Evolutionary conservation across 495 filamentous ascomycete species (phyloP), one percentile per base, ranked within the genome.

Genomic region (Penicillium paradoxum): DNA sequence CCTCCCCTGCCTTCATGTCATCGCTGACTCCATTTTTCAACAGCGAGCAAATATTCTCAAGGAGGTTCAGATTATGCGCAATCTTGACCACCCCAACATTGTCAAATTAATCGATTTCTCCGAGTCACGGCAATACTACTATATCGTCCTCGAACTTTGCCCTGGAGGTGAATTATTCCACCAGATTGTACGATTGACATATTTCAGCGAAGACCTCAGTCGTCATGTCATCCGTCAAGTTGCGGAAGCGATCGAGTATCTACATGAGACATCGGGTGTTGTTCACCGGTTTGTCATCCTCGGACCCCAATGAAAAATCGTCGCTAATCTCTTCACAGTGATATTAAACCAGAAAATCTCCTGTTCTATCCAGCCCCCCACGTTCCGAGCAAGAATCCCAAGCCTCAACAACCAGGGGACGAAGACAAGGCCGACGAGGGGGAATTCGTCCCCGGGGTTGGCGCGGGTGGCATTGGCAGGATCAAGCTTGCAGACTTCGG

Each of bases 401-500:
- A 90, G 67, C 85, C 88, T 4, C 83, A 77, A 57, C 80, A 80
- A 41, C 81, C 90, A 1, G 93, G 91, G 15, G 93, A 98, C 57
- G 93, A 98, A 72, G 93, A 97, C 55, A 98, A 98, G 71, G 91
- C 84, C 3, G 95, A 97, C 57, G 93, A 98, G 68, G 93, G 93
- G 48, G 92, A 97, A 65, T 98, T 96, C 55, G 82, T 91, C 48
- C 75, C 75, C 15, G 91, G 91, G 1, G 71, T 87, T 36, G 93
- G 93, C 21, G 75, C 88, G n/a, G 93, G 93, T 51, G 95, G 92
- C 25, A 98, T 98, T 58, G 93, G 93, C 24, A 75, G 74, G 51
- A 95, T 98, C 74, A 97, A 97, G 77, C 91, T 98, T 65, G 93
- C 93, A 54, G 93, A 98, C 66, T 98, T 98, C 67, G 93, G 93